Conservation (phyloP, 23 red algal genomes). For the Agarophyton chilense region DNA sequence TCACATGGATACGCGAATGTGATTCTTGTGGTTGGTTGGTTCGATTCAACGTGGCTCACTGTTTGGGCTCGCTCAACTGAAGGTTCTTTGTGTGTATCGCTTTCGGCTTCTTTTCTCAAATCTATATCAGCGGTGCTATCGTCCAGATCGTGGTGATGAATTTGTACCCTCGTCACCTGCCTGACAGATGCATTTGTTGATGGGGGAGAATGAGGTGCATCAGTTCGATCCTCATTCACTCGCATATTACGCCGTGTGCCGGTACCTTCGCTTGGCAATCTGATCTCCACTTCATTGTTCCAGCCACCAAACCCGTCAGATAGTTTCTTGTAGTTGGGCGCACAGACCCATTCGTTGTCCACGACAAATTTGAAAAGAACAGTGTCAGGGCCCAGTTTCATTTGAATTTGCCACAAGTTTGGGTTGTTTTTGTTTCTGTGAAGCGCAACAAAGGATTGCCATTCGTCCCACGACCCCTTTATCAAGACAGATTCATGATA, state of each 20-base stretch:
- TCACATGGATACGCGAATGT: neutral
- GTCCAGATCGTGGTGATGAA: neutral
- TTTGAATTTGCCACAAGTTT: neutral
- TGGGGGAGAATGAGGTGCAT: neutral
- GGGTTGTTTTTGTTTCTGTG: neutral
- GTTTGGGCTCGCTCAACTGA: neutral
- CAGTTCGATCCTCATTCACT: neutral
- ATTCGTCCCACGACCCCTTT: constrained; percentile 20
- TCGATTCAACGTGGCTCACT: neutral
- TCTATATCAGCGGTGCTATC: neutral
- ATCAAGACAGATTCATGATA: neutral
- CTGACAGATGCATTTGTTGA: neutral
- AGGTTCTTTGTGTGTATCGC: neutral
- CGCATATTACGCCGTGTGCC: neutral
- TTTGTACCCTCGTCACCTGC: neutral
- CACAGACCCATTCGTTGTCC: constrained; percentile 27
- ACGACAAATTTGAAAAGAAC: constrained; percentile 63
- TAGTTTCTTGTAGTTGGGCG: constrained; percentile 2
- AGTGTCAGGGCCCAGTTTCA: neutral
- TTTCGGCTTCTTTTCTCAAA: neutral
- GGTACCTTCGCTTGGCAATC: neutral
- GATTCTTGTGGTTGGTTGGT: neutral
- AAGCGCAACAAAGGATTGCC: constrained; percentile 11
- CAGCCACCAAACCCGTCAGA: constrained; percentile 47
- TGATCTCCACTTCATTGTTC: constrained; percentile 1